Evolutionary conservation across 306 rosid species (phyloP), one percentile per base, ranked within the genome.

Genomic region (Cucurbita argyrosperma): DNA sequence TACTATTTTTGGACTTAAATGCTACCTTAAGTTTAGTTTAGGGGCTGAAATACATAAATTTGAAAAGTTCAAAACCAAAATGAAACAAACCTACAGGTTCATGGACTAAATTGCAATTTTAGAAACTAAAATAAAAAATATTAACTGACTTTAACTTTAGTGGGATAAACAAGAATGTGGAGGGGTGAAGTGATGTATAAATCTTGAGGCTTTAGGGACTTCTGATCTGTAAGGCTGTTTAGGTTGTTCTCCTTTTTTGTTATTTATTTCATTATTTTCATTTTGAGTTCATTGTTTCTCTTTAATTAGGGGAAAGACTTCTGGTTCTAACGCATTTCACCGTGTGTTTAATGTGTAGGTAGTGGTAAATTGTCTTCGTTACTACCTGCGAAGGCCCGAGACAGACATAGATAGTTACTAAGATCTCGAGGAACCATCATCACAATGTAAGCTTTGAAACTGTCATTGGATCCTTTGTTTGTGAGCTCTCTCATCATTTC

Each of bases 331-430:
- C 23, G 1, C 23, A 1, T 21, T 21, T 21, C 4, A 15, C 15
- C 19, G 4, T 2, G 15, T 59, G 42, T 74, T 70, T 45, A 71
- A 78, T 70, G 45, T 79, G 79, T 87, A 94, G 99, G 97, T 94
- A 71, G 40, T 89, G 77, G 96, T 89, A 75, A 94, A 94, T 84
- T 88, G 91, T 71, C 79, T 89, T 66, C 97, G 99, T 40, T 94
- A 91, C 84, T 94, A 88, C 79, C 88, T 94, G 66, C 86, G 99
- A 72, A 84, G 85, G 88, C 99, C 99, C 2, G 97, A 91, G 81
- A 94, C 91, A 12, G 97, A 94, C 50, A 50, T 91, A n/a, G 97
- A 74, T 80, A 89, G 82, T 85, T 94, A 8, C 93, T 87, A 77
- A 82, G 35, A 46, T 16, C 76, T n/a, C 6, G 47, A 12, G 7